Conservation (phyloP, 257 asterid species). For the Fraxinus pennsylvanica region DNA sequence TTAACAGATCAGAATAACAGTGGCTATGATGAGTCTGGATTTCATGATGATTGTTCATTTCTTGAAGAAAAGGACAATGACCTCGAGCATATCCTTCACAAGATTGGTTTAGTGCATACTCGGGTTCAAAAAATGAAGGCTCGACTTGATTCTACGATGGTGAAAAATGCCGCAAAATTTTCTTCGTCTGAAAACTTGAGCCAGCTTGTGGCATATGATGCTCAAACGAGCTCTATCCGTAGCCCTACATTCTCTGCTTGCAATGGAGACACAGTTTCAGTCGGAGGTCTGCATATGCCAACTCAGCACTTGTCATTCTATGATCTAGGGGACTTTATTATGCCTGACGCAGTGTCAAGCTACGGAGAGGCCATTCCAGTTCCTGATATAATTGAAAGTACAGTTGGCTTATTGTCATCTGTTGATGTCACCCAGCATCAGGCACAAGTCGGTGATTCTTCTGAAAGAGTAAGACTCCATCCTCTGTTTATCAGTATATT, state of each 20-base stretch:
- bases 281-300: constrained; percentile 45
- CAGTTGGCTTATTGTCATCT: constrained; percentile 68
- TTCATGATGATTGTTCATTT: constrained; percentile 43
- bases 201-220: constrained; percentile 61
- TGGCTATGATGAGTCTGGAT: constrained; percentile 53
- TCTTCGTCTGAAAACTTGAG: constrained; percentile 89
- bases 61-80: constrained; percentile 44
- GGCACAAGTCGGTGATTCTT: constrained; percentile 64
- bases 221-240: constrained; percentile 55
- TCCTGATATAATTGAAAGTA: constrained; percentile 84
- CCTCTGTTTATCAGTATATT: neutral
- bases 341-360: constrained; percentile 64
- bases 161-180: constrained; percentile 61
- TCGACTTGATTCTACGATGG: constrained; percentile 59
- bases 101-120: constrained; percentile 60
- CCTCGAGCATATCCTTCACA: constrained; percentile 65
- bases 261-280: constrained; percentile 58
- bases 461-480: constrained; percentile 54
- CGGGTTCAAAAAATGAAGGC: constrained; percentile 70
- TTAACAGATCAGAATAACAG: constrained; percentile 45
- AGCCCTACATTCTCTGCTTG: constrained; percentile 80
- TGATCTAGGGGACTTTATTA: constrained; percentile 56
- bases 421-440: constrained; percentile 66
- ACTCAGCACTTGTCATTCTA: constrained; percentile 47
- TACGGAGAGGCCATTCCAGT: constrained; percentile 58